Conservation (phyloP, 108 stramenopile genomes). For the Aurantiochytrium sp. region DNA sequence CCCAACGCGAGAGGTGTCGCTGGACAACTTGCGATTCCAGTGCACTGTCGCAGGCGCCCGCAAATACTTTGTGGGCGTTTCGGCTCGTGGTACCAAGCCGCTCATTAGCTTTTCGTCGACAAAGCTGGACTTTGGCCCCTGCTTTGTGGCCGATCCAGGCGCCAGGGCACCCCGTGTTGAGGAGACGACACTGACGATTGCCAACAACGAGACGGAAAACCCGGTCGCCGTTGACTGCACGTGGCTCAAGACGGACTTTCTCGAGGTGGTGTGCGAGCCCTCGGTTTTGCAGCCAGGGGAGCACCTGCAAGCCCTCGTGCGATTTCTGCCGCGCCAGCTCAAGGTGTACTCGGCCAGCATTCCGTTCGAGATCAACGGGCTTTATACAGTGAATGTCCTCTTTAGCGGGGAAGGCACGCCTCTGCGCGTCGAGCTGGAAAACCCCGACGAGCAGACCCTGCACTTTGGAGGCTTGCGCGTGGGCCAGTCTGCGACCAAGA, state of each 20-base stretch:
- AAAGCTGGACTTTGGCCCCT: slow-evolving; percentile 57
- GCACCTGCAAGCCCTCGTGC: slow-evolving; percentile 42
- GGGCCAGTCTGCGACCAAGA: slow-evolving; percentile 44
- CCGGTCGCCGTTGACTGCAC: slow-evolving; percentile 48
- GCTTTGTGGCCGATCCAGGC: slow-evolving; percentile 59
- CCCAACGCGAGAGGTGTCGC: slow-evolving; percentile 37
- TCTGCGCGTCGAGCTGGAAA: slow-evolving; percentile 52
- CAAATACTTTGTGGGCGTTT: slow-evolving; percentile 47
- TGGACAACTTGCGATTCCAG: slow-evolving; percentile 39
- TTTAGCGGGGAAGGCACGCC: slow-evolving; percentile 49
- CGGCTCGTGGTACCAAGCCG: slow-evolving; percentile 47
- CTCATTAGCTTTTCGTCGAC: slow-evolving; percentile 50
- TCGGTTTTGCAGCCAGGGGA: slow-evolving; percentile 53
- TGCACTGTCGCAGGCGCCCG: slow-evolving; percentile 55
- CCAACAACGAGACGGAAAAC: slow-evolving; percentile 47
- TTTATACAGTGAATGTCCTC: slow-evolving; percentile 43
- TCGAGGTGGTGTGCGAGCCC: slow-evolving; percentile 49
- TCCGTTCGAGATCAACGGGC: slow-evolving; percentile 60
- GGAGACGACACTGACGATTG: slow-evolving; percentile 39
- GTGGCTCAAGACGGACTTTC: slow-evolving; percentile 41
- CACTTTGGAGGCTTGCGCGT: slow-evolving; percentile 49
- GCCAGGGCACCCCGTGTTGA: slow-evolving; percentile 27
- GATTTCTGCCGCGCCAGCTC: slow-evolving; percentile 52
- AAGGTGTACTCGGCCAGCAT: slow-evolving; percentile 52
- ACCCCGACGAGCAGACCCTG: slow-evolving; percentile 44